Evolutionary conservation across 1,284 basidiomycete genomes (phyloP).

Genomic region (Anthracocystis walkeri): DNA sequence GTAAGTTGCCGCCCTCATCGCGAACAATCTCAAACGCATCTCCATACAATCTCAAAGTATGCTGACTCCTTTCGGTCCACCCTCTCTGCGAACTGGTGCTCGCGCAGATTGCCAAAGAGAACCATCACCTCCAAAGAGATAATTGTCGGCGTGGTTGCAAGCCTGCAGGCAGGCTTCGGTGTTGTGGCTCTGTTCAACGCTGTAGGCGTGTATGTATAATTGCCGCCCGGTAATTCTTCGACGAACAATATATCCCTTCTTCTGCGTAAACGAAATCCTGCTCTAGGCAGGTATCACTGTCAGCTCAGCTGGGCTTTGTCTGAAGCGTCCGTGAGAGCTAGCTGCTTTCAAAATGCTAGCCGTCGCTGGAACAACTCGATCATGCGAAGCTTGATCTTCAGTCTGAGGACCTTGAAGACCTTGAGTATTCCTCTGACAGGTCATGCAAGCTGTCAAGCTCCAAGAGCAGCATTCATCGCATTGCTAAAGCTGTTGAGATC

Average conservation of each 20-base stretch:
- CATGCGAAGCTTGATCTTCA: no score
- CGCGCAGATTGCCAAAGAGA: constrained; percentile 48
- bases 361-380: no score
- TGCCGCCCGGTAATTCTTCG: neutral
- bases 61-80: neutral
- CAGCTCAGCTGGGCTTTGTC: neutral
- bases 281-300: no score
- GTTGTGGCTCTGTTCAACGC: constrained; percentile 64
- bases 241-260: constrained; percentile 24
- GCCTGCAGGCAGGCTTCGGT: constrained; percentile 60
- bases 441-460: no score
- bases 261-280: neutral
- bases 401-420: no score
- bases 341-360: neutral
- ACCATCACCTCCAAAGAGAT: constrained; percentile 41
- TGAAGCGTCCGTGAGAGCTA: neutral
- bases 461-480: no score
- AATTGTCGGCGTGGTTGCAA: constrained; percentile 43
- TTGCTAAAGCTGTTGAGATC: no score
- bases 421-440: no score
- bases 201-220: constrained; percentile 64
- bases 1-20: constrained; percentile 34
- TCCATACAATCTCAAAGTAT: neutral
- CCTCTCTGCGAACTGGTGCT: no score
- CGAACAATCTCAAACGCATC: neutral